Base-by-base conservation (phyloP, 2,329 filamentous ascomycete species). In the Penicillium brasilianum region DNA sequence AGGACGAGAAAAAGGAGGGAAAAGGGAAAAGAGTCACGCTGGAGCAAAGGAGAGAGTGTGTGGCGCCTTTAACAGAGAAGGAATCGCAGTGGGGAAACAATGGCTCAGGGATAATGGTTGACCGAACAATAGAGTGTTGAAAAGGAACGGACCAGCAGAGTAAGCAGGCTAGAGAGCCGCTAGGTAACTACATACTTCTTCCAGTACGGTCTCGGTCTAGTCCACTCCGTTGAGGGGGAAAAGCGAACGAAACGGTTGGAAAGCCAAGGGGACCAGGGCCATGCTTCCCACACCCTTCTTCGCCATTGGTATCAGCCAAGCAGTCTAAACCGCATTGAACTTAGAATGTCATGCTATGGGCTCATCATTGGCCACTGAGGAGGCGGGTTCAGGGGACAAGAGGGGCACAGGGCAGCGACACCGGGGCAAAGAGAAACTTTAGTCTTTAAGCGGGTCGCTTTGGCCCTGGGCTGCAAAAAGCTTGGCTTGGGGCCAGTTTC, bases 261-360 rank as follows among this genome's bases (percentile, higher is more conserved):
- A n/a, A n/a, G 14, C 13, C 7, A 14, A 54, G 48, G 53, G n/a
- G 25, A 25, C 8, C 22, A 22, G 59, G 39, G 43, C 61, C 52
- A 56, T 57, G 28, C 41, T 59, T 25, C 16, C 22, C 18, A 34
- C n/a, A 30, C 22, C 7, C 41, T 41, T 37, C 11, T 59, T 62
- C 46, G 54, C 60, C 50, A 58, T 61, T 18, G 37, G 36, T 37
- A 55, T 16, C 34, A 20, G 20, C 11, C 18, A 16, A 25, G 22
- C 14, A 59, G 57, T 37, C 56, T 55, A 61, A 59, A 50, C 56
- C 56, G 49, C 49, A 54, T 64, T 58, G n/a, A 57, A 61, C 46
- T 56, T 39, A 39, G 37, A 48, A 52, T 58, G 50, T 14, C 53
- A 56, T 41, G 22, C 54, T 46, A 10, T 2, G 28, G 13, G 18